Evolutionary conservation across 192 early-diverging fungal genomes (phyloP).

Genomic region (Gaertneriomyces sp.): DNA sequence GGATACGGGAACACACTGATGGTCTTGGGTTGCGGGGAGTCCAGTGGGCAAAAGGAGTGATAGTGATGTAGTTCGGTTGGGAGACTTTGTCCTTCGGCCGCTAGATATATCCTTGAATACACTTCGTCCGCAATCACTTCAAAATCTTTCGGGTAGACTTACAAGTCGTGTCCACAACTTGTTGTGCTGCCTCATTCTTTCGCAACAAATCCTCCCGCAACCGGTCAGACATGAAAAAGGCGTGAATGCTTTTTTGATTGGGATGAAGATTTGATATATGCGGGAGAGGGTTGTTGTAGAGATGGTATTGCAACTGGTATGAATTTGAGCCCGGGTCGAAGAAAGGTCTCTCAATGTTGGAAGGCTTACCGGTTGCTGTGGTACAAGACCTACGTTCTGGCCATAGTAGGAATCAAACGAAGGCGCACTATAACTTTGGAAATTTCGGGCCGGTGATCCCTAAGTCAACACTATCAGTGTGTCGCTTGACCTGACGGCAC

Average conservation of each 20-base stretch:
- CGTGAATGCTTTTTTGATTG: slow-evolving; percentile 73
- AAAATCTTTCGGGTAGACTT: background rate
- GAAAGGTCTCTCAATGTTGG: background rate
- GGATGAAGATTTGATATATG: slow-evolving; percentile 65
- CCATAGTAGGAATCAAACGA: too few relatives aligned
- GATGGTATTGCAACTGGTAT: slow-evolving; percentile 73
- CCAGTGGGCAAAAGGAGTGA: slow-evolving; percentile 56
- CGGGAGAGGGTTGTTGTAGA: slow-evolving; percentile 70
- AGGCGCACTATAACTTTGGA: too few relatives aligned
- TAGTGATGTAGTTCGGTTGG: slow-evolving; percentile 80
- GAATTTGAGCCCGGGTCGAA: background rate
- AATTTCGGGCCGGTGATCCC: too few relatives aligned
- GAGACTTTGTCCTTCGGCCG: slow-evolving; percentile 34
- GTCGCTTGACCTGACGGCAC: too few relatives aligned
- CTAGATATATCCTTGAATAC: background rate
- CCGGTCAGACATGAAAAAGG: slow-evolving; percentile 82
- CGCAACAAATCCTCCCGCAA: slow-evolving; percentile 75
- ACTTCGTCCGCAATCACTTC: too few relatives aligned
- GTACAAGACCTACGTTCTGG: background rate
- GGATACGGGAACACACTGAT: slow-evolving; percentile 64
- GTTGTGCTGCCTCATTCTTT: slow-evolving; percentile 59
- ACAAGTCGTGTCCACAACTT: slow-evolving; percentile 44
- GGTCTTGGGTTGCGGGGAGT: slow-evolving; percentile 41
- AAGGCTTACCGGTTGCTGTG: slow-evolving; percentile 33
- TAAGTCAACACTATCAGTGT: too few relatives aligned